Percentiles rank a stretch among this genome's conserved stretches.
Evolutionary conservation across 1,284 basidiomycete genomes (phyloP).

Genomic region (Sporisorium exsertum): DNA sequence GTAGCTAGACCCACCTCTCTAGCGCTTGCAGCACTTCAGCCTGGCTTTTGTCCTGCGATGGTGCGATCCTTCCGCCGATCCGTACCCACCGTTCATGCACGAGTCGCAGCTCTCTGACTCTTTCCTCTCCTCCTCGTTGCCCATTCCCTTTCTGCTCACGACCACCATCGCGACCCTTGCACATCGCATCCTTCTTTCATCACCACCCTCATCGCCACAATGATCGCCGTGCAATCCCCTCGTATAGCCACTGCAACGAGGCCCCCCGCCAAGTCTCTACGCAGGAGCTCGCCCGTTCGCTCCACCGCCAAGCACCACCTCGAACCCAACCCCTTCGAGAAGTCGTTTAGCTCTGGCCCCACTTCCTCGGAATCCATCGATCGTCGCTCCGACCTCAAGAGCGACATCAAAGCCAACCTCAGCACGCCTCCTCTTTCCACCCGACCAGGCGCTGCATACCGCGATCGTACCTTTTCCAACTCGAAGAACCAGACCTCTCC

Average conservation of each 20-base stretch:
- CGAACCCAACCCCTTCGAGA: constrained; percentile 96
- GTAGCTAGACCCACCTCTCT: constrained; percentile 1
- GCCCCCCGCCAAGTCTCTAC: constrained; percentile 43
- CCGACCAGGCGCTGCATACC: constrained; percentile 45
- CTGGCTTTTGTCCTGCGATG: constrained; percentile 4
- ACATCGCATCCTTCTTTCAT: background rate
- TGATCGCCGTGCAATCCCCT: constrained; percentile 33
- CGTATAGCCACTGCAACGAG: constrained; percentile 46
- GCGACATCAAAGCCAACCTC: constrained; percentile 27
- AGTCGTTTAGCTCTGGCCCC: constrained; percentile 80
- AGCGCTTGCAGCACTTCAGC: too few species aligned
- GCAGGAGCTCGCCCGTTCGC: constrained; percentile 28
- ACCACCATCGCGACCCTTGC: background rate
- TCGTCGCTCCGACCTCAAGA: constrained; percentile 38
- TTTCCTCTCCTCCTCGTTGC: background rate
- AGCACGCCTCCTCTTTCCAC: constrained; percentile 52
- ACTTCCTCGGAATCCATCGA: constrained; percentile 61
- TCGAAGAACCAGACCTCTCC: constrained; percentile 46
- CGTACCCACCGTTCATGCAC: background rate
- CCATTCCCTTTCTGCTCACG: background rate
- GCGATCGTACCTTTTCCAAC: constrained; percentile 36
- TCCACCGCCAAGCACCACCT: constrained; percentile 71
- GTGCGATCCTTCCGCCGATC: constrained; percentile 23
- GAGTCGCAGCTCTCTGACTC: constrained; percentile 2
- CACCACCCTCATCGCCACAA: constrained; percentile 13